These are phyloP conservation scores for Capsella rubella DNA, from an alignment of 441 rosid genomes.

Conservation along the genomic window DNA sequence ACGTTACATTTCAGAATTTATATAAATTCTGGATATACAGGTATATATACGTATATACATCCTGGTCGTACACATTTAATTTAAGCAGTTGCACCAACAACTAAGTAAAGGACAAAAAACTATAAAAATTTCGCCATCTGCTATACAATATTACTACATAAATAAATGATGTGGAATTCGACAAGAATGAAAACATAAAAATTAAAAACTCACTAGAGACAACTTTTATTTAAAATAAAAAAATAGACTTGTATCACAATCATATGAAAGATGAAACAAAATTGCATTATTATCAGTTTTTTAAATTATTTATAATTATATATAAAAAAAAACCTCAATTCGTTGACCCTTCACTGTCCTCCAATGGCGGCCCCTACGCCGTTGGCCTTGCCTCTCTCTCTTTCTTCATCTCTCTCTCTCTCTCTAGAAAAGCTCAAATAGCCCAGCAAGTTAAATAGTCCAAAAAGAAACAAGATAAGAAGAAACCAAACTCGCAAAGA, in stretches of 20 bases:
- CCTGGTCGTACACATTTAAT: constrained; percentile 41
- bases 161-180: constrained; percentile 39
- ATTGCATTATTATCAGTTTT: constrained; percentile 31
- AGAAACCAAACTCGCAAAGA: constrained; percentile 53
- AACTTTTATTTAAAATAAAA: constrained; percentile 23
- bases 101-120: constrained; percentile 43
- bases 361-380: constrained; percentile 99
- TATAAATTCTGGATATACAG: constrained; percentile 10
- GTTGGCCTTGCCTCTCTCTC: constrained; percentile 65
- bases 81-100: constrained; percentile 48
- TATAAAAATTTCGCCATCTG: constrained; percentile 41
- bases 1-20: background rate
- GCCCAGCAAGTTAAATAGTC: constrained; percentile 38
- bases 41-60: constrained; percentile 14
- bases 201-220: constrained; percentile 27
- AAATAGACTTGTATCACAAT: constrained; percentile 43
- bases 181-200: background rate
- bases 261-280: constrained; percentile 47
- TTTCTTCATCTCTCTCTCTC: constrained; percentile 18
- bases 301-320: background rate
- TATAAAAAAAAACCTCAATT: constrained; percentile 40
- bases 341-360: constrained; percentile 83
- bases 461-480: constrained; percentile 52
- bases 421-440: constrained; percentile 55
- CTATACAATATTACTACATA: constrained; percentile 36